A percentile compares a stretch with the other conserved stretches of the same genome.
Conservation (phyloP, 345 rosid genomes). For the Gynandropsis gynandra region DNA sequence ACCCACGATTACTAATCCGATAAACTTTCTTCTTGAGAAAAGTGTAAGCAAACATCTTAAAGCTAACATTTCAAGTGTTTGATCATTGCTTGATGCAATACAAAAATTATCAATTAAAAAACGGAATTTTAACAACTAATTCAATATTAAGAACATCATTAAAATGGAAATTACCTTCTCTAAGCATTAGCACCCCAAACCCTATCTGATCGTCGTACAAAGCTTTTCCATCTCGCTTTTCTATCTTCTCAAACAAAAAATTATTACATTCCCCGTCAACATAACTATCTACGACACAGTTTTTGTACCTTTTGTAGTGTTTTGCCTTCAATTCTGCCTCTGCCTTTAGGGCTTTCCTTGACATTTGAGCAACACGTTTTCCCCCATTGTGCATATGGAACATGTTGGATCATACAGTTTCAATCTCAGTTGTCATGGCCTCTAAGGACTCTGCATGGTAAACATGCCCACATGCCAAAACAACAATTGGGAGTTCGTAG, state of each 20-base stretch:
- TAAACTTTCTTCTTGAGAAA: no score
- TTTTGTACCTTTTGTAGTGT: slow-evolving; percentile 54
- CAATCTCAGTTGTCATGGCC: slow-evolving; percentile 54
- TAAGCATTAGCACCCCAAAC: no score
- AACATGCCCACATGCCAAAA: slow-evolving; percentile 77
- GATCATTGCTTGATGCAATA: no score
- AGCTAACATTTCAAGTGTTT: no score
- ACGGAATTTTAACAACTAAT: no score
- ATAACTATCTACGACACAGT: slow-evolving; percentile 61
- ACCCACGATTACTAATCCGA: no score
- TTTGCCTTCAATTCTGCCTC: slow-evolving; percentile 57
- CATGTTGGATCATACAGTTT: slow-evolving; percentile 74
- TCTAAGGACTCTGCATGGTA: slow-evolving; percentile 94
- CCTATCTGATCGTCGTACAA: no score
- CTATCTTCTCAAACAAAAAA: slow-evolving; percentile 28
- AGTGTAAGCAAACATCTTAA: no score
- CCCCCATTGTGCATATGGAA: slow-evolving; percentile 70
- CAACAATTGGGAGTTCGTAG: slow-evolving; percentile 58
- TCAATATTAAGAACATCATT: no score
- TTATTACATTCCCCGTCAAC: slow-evolving; percentile 50
- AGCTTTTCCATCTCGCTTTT: slow-evolving; percentile 36
- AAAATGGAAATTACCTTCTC: no score
- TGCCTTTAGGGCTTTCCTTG: slow-evolving; percentile 49
- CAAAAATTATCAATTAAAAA: no score
- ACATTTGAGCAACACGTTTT: slow-evolving; percentile 59